Conservation (phyloP, 176 grass and related monocot species). For the Rhynchospora breviuscula region DNA sequence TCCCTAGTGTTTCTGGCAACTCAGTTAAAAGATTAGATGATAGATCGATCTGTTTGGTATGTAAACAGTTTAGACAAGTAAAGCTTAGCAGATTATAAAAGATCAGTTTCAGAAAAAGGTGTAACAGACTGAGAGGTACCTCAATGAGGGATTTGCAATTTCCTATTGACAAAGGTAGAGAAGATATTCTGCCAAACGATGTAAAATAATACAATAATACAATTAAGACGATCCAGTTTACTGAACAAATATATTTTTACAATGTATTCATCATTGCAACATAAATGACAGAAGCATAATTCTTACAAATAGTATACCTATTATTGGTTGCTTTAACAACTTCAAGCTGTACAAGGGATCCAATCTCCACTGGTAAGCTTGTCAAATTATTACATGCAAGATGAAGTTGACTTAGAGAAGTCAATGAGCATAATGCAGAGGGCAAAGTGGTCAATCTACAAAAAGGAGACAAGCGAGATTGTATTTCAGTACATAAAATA, state of each 20-base stretch:
- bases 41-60: slow-evolving; percentile 59
- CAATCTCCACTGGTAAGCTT: slow-evolving; percentile 67
- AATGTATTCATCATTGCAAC: neutral
- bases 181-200: slow-evolving; percentile 53
- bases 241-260: neutral
- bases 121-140: slow-evolving; percentile 25
- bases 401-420: slow-evolving; percentile 62
- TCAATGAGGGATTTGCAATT: slow-evolving; percentile 68
- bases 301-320: slow-evolving; percentile 39
- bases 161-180: slow-evolving; percentile 66
- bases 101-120: neutral
- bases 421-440: slow-evolving; percentile 50
- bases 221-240: neutral
- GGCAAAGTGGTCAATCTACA: slow-evolving; percentile 75
- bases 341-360: slow-evolving; percentile 65
- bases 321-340: slow-evolving; percentile 76
- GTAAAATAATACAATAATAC: slow-evolving; percentile 26
- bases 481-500: neutral
- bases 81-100: slow-evolving; percentile 7
- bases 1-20: slow-evolving; percentile 64
- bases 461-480: slow-evolving; percentile 9
- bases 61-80: slow-evolving; percentile 17
- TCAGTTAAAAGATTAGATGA: slow-evolving; percentile 75
- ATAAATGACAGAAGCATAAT: neutral
- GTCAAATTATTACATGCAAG: slow-evolving; percentile 63